These are phyloP conservation scores for Eutreptiella sp. DNA, from an alignment of 208 protist genomes.

Conservation along the genomic window DNA sequence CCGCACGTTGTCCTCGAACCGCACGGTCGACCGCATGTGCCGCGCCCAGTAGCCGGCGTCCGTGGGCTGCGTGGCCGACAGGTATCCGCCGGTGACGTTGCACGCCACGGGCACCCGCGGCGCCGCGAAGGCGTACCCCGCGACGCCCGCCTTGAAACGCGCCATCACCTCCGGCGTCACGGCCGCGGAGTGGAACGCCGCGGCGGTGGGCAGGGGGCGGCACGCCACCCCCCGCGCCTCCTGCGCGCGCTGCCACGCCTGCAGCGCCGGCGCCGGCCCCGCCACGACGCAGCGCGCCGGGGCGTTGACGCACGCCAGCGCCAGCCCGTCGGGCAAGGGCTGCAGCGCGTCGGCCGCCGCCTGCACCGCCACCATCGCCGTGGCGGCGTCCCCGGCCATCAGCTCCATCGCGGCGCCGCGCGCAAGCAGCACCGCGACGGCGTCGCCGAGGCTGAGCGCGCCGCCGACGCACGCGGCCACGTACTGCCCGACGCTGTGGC, in stretches of 20 bases:
- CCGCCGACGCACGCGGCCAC: conserved; percentile 30
- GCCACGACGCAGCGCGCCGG: conserved; percentile 5
- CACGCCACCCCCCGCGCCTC: neutral
- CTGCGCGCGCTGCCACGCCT: neutral
- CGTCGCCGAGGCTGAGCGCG: conserved; percentile 34
- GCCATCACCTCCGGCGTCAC: neutral
- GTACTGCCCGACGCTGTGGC: conserved; percentile 44
- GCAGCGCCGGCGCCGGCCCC: neutral
- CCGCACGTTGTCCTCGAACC: conserved; percentile 3
- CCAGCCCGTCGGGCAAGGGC: neutral
- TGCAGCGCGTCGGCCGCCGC: neutral
- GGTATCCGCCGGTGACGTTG: neutral
- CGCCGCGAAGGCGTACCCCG: neutral
- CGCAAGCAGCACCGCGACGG: conserved; percentile 27
- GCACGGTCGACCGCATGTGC: conserved; percentile 6
- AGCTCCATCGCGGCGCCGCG: neutral
- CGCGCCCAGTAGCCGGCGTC: conserved; percentile 2
- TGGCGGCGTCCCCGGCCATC: neutral
- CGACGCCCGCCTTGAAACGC: neutral
- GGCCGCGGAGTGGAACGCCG: conserved; percentile 10
- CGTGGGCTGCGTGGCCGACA: neutral
- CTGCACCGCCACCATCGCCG: conserved; percentile 8
- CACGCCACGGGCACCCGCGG: neutral
- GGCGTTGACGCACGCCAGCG: conserved; percentile 16
- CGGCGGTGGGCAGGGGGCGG: neutral